A percentile compares a stretch with the other conserved stretches of the same genome.
phyloP scores from a whole-genome alignment of 495 filamentous ascomycete genomes.

The Clohesyomyces aquaticus region DNA sequence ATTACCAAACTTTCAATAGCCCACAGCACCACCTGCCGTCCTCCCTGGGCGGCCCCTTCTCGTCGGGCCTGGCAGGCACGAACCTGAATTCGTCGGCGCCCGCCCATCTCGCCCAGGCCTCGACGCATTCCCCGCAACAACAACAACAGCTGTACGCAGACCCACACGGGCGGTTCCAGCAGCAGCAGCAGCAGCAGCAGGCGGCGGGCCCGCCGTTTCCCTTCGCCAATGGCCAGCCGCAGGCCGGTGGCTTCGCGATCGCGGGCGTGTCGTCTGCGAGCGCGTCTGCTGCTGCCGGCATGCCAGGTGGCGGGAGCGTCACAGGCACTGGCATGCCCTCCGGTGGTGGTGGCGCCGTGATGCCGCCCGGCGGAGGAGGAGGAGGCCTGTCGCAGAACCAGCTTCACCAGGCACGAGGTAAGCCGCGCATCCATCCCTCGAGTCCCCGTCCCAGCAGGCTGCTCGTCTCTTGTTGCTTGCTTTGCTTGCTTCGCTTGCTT shows the following conservation, averaged over 20 bases:
- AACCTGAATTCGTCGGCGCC: too few relatives aligned
- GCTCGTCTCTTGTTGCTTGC: too few relatives aligned
- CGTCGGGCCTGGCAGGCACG: constrained; percentile 7
- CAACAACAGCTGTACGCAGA: constrained; percentile 38
- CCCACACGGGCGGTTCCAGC: constrained; percentile 36
- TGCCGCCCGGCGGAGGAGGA: too few relatives aligned
- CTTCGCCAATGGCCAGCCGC: constrained; percentile 25
- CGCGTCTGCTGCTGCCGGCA: background rate
- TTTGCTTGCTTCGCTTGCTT: too few relatives aligned
- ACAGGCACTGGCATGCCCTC: too few relatives aligned
- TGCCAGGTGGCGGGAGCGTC: constrained; percentile 3
- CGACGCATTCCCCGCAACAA: constrained; percentile 33
- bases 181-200: too few relatives aligned
- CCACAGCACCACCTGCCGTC: constrained; percentile 33
- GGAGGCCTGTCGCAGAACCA: constrained; percentile 38
- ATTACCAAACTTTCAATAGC: constrained; percentile 42
- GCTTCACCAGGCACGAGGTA: constrained; percentile 43
- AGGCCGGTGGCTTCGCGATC: constrained; percentile 13
- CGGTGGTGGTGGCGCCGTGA: constrained; percentile 34
- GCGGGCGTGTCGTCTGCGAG: constrained; percentile 9
- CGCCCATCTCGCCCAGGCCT: constrained; percentile 11
- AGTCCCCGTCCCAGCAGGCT: too few relatives aligned
- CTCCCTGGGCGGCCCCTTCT: constrained; percentile 27
- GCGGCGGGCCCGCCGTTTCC: constrained; percentile 22
- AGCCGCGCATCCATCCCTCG: too few relatives aligned